Evolutionary conservation across 2,329 filamentous ascomycete genomes (phyloP).

Genomic region (Drechslera avenae): DNA sequence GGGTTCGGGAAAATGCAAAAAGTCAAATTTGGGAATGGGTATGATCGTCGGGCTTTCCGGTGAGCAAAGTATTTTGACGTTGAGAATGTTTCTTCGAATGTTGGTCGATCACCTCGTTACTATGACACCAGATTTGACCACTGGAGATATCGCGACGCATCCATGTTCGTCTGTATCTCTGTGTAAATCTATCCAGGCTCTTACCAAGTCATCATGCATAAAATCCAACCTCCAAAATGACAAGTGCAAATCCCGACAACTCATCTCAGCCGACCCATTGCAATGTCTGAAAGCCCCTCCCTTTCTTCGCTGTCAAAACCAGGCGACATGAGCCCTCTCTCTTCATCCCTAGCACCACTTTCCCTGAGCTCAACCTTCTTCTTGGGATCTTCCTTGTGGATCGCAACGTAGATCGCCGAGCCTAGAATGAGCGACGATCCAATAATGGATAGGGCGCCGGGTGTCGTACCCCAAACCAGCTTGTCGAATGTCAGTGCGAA

Average conservation of each 20-base stretch:
- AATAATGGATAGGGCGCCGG: conserved; percentile 62
- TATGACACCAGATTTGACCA: no score
- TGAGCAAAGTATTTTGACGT: no score
- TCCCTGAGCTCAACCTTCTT: conserved; percentile 22
- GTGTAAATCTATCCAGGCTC: neutral
- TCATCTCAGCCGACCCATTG: conserved; percentile 27
- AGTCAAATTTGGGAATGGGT: no score
- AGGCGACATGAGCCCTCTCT: conserved; percentile 37
- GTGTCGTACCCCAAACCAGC: conserved; percentile 65
- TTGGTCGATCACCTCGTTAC: no score
- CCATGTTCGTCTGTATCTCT: no score
- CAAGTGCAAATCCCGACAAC: neutral
- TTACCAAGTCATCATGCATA: neutral
- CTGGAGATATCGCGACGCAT: no score
- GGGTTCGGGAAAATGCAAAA: no score
- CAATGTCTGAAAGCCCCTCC: conserved; percentile 21
- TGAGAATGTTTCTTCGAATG: no score
- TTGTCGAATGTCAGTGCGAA: conserved; percentile 70
- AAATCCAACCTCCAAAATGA: neutral
- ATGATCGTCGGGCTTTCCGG: no score
- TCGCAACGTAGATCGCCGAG: conserved; percentile 67
- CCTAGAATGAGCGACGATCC: conserved; percentile 69
- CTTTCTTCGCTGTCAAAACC: conserved; percentile 14
- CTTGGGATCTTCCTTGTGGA: conserved; percentile 54
- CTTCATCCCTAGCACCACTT: conserved; percentile 38